Evolutionary conservation across 768 basidiomycete genomes (phyloP).

Genomic region (Trametes elegans): DNA sequence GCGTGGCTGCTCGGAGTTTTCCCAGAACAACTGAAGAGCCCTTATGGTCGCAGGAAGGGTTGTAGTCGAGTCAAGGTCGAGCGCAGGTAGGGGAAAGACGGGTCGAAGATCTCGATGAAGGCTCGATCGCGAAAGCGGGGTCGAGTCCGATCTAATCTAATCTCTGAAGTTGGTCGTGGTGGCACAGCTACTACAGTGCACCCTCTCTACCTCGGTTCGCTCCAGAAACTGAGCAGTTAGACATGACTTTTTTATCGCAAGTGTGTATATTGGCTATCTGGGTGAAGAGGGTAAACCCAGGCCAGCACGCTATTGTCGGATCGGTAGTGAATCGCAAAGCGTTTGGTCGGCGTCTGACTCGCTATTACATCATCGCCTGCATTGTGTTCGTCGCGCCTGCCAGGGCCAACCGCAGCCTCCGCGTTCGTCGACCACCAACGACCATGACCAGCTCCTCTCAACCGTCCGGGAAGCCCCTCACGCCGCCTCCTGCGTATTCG

Average conservation of each 20-base stretch:
- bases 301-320: too few species aligned
- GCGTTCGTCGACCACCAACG: neutral
- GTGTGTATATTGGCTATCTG: too few species aligned
- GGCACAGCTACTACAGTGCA: too few species aligned
- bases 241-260: too few species aligned
- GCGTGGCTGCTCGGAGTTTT: neutral
- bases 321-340: too few species aligned
- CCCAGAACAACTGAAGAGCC: neutral
- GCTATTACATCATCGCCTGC: neutral
- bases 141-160: neutral
- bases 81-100: neutral
- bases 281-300: too few species aligned
- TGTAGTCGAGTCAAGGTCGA: too few species aligned
- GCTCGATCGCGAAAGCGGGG: neutral
- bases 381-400: neutral
- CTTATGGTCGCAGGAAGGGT: too few species aligned
- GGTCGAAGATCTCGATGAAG: neutral
- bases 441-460: slow-evolving; percentile 9
- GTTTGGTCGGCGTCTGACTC: too few species aligned
- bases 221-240: too few species aligned
- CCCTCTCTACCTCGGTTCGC: too few species aligned
- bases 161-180: neutral
- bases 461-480: slow-evolving; percentile 22
- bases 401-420: neutral
- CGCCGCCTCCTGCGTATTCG: slow-evolving; percentile 29